Conservation (phyloP, 371 early-diverging fungal species). For the Mortierella sp. region DNA sequence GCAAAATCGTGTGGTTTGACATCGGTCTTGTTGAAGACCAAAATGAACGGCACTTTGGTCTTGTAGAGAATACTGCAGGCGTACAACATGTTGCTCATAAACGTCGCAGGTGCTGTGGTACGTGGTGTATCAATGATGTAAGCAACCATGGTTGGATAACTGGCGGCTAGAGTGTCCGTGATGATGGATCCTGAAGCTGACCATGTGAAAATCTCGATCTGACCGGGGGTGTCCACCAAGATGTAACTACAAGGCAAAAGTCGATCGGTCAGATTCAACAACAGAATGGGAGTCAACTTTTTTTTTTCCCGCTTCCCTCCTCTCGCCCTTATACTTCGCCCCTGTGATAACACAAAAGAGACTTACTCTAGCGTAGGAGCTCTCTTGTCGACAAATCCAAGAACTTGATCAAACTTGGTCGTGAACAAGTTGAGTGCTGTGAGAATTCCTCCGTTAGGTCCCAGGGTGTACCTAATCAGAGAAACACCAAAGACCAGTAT, state of each 20-base stretch:
- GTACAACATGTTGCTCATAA: slow-evolving; percentile 99
- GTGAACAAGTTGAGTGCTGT: slow-evolving; percentile 98
- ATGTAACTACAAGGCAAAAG: slow-evolving; percentile 67
- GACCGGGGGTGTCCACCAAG: slow-evolving; percentile 99
- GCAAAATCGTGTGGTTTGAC: slow-evolving; percentile 90
- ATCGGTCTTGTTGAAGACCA: slow-evolving; percentile 99
- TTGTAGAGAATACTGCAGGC: slow-evolving; percentile 98
- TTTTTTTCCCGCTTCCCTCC: too few relatives aligned
- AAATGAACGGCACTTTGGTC: slow-evolving; percentile 92
- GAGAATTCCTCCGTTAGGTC: slow-evolving; percentile 99
- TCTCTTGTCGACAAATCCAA: slow-evolving; percentile 87
- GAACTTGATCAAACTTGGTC: slow-evolving; percentile 96
- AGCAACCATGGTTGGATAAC: slow-evolving; percentile 93
- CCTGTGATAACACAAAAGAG: too few relatives aligned
- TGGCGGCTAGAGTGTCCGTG: slow-evolving; percentile 92
- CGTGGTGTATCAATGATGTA: slow-evolving; percentile 98
- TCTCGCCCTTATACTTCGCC: too few relatives aligned
- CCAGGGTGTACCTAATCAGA: slow-evolving; percentile 88
- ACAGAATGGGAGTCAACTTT: not conserved
- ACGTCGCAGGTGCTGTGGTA: slow-evolving; percentile 93
- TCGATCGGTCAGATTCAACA: not conserved
- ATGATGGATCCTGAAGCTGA: slow-evolving; percentile 99
- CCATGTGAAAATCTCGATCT: slow-evolving; percentile 99
- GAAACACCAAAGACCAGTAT: not conserved
- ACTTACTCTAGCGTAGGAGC: slow-evolving; percentile 75